Base-by-base conservation (phyloP, 495 filamentous ascomycete species). In the Daldinia caldariorum region DNA sequence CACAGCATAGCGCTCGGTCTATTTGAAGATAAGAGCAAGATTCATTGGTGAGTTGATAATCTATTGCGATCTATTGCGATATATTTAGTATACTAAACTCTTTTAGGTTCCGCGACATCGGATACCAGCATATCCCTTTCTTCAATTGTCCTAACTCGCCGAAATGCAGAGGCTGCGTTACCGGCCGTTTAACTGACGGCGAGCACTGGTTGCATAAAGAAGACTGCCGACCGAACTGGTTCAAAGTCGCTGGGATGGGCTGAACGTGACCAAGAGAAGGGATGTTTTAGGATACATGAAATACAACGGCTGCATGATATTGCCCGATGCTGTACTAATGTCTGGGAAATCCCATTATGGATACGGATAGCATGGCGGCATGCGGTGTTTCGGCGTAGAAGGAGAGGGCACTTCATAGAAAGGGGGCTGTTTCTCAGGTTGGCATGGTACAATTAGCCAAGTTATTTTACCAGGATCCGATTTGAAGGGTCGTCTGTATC, bases 111-210 rank as follows among this genome's bases (percentile, higher is more conserved):
- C 92, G 94, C 41, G 96, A 99, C 78, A 97, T 99, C 69, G 96
- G 96, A 61, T 99, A 99, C 80, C 92, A 96, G 72, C 96, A 99
- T 74, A 96, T 98, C 53, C 96, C 96, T 29, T 99, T 95, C 83
- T 96, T 94, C 85, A 98, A 98, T 80, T 99, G 96, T 78, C 96
- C 96, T 61, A 97, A 95, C 80, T 94, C 91, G 18, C 92, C 93
- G 34, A 97, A 98, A 78, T 99, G 96, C 77, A 89, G 86, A 64
- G 93, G 94, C 69, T 99, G 96, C 77, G 85, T 88, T 12, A 88
- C 92, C 0, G 96, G 94, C 41, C 84, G 90, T 35, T 91, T 97
- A 72, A 97, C 92, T 50, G 93, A 95, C 69, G 96, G 96, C 70
- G 94, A 92, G 68, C 79, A 85, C 32, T 97, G 86, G 79, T 82